These are phyloP conservation scores for Oidiodendron maius DNA, from an alignment of 495 filamentous ascomycete genomes.

Conservation along the genomic window DNA sequence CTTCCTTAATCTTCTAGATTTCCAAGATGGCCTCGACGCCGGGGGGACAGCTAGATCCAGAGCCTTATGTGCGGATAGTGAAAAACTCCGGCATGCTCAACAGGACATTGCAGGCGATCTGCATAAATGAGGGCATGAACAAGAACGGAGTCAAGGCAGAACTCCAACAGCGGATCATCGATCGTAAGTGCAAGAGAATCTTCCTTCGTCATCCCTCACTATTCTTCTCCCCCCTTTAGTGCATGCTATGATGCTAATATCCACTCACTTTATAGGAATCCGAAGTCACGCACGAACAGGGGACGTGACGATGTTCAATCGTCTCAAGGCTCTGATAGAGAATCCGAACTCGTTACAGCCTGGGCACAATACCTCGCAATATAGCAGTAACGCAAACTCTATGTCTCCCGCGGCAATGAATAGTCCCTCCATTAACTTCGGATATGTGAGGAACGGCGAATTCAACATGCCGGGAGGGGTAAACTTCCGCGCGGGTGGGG, in stretches of 20 bases:
- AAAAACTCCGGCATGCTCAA: conserved; percentile 45
- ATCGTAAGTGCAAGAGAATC: conserved; percentile 50
- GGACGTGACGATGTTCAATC: conserved; percentile 29
- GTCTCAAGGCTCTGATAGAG: conserved; percentile 26
- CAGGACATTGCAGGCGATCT: conserved; percentile 65
- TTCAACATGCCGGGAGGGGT: conserved; percentile 6
- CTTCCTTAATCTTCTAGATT: not conserved
- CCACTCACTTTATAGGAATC: conserved; percentile 3
- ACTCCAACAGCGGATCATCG: conserved; percentile 68
- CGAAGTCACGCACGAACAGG: conserved; percentile 1
- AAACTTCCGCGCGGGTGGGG: not conserved
- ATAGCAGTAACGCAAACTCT: not conserved
- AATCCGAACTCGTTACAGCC: conserved; percentile 19
- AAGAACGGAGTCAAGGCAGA: conserved; percentile 77
- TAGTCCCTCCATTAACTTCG: not conserved
- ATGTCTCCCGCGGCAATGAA: conserved; percentile 3
- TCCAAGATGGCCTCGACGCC: conserved; percentile 22
- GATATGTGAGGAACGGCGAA: not conserved
- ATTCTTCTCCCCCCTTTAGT: not conserved
- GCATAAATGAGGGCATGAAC: conserved; percentile 59
- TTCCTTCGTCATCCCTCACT: not conserved
- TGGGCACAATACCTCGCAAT: not conserved
- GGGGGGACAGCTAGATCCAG: conserved; percentile 33
- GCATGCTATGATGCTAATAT: not conserved
- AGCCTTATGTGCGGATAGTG: conserved; percentile 28